phyloP scores from a whole-genome alignment of 164 flowering plant species.

The Santalum album region DNA sequence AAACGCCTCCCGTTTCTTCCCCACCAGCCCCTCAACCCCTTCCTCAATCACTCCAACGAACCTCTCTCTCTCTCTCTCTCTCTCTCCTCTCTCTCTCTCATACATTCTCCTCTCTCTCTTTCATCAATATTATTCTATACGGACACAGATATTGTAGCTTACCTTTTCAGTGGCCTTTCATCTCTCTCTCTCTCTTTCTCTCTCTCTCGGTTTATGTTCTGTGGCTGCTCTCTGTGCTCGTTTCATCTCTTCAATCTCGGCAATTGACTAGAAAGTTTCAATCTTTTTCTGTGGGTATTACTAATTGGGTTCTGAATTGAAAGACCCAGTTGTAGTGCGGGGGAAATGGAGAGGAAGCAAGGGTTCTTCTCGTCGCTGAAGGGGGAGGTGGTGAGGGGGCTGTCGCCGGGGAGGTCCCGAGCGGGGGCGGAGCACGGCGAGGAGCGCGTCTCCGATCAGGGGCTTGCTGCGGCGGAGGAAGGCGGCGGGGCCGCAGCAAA shows the following conservation, averaged over 20 bases:
- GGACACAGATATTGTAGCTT: no score
- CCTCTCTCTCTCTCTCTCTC: neutral
- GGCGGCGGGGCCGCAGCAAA: conserved; percentile 25
- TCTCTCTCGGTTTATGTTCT: no score
- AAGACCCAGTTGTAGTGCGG: no score
- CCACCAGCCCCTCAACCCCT: neutral
- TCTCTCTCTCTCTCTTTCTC: no score
- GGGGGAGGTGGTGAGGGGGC: conserved; percentile 68
- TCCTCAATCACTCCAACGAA: neutral
- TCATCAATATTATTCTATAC: no score
- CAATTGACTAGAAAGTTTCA: no score
- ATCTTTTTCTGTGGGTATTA: no score
- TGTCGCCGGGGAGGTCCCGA: conserved; percentile 72
- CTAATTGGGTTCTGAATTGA: neutral
- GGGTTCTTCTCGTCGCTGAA: conserved; percentile 82
- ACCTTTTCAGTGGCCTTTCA: no score
- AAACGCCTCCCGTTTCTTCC: no score
- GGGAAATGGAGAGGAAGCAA: conserved; percentile 71
- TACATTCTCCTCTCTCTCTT: neutral
- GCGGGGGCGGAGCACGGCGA: conserved; percentile 38
- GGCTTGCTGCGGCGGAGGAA: conserved; percentile 44
- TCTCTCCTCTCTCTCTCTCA: neutral
- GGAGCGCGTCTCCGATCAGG: conserved; percentile 52
- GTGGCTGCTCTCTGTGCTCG: no score
- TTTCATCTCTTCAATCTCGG: no score